A percentile compares a stretch with the other conserved stretches of the same genome.
These are phyloP conservation scores for Blastobotrys indianensis DNA, from an alignment of 1,139 yeast genomes.

Conservation along the genomic window DNA sequence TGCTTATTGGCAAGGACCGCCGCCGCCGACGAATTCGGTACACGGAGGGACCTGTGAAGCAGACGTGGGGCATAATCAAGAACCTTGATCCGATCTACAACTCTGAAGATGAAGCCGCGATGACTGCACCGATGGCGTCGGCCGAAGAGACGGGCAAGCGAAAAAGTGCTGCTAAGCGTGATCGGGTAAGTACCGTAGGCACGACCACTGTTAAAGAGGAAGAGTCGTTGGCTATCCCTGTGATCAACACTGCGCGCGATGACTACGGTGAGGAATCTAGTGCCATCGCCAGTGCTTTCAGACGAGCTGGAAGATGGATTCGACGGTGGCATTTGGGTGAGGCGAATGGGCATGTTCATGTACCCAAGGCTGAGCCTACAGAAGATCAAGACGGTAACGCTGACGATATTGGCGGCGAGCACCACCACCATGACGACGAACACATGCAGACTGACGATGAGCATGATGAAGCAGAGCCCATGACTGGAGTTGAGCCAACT, in stretches of 20 bases:
- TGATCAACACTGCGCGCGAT: conserved; percentile 7
- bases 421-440: conserved; percentile 2
- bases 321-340: conserved; percentile 19
- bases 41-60: conserved; percentile 24
- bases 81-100: conserved; percentile 31
- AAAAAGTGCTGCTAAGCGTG: background rate
- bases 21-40: conserved; percentile 22
- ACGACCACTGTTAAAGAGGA: background rate
- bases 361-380: background rate
- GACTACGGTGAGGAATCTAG: conserved; percentile 29
- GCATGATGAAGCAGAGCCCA: conserved; percentile 1
- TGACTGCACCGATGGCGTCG: background rate
- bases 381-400: conserved; percentile 1
- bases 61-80: conserved; percentile 29
- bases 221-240: conserved; percentile 1
- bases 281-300: conserved; percentile 21
- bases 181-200: background rate
- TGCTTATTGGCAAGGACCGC: conserved; percentile 23
- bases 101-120: conserved; percentile 27
- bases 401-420: conserved; percentile 1
- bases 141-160: background rate
- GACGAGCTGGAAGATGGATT: conserved; percentile 25
- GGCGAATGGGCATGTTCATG: conserved; percentile 6
- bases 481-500: background rate
- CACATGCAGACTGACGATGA: background rate